Evolutionary conservation across 768 basidiomycete genomes (phyloP).

Genomic region (Tubosaeta sp.): DNA sequence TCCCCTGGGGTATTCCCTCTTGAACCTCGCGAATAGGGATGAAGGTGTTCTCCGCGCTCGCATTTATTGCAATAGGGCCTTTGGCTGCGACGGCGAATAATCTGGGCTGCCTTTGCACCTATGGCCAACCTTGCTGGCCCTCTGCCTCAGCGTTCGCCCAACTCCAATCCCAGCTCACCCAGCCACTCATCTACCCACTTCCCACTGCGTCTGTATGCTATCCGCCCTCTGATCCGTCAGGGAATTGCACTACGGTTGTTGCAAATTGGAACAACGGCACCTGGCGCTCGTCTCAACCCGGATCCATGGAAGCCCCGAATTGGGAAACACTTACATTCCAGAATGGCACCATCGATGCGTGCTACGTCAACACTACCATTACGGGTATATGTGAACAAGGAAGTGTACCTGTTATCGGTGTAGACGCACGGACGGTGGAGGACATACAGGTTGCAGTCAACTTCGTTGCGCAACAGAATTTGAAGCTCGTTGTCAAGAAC

Average conservation of each 20-base stretch:
- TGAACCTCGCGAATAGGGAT: too few relatives aligned
- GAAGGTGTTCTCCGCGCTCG: neutral
- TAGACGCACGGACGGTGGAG: constrained; percentile 19
- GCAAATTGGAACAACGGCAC: constrained; percentile 29
- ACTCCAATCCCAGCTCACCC: constrained; percentile 16
- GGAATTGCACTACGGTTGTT: constrained; percentile 34
- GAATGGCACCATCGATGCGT: constrained; percentile 42
- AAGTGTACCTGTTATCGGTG: constrained; percentile 22
- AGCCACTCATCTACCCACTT: constrained; percentile 14
- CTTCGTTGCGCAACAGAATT: constrained; percentile 18
- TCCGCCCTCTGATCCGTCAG: constrained; percentile 23
- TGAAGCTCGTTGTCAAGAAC: constrained; percentile 27
- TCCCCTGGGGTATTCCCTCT: too few relatives aligned
- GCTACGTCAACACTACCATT: constrained; percentile 31
- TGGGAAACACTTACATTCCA: constrained; percentile 32
- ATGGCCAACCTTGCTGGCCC: constrained; percentile 18
- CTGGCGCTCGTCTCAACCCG: constrained; percentile 41
- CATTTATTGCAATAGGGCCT: neutral
- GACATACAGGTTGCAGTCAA: constrained; percentile 26
- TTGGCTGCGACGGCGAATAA: neutral
- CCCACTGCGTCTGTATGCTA: constrained; percentile 20
- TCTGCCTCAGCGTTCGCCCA: constrained; percentile 8
- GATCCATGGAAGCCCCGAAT: constrained; percentile 36
- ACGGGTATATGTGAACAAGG: constrained; percentile 20
- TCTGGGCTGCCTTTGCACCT: constrained; percentile 16